Percentiles rank a stretch among this genome's conserved stretches.
phyloP scores from a whole-genome alignment of 1,139 yeast species.

The Kluyveromyces sp. region DNA sequence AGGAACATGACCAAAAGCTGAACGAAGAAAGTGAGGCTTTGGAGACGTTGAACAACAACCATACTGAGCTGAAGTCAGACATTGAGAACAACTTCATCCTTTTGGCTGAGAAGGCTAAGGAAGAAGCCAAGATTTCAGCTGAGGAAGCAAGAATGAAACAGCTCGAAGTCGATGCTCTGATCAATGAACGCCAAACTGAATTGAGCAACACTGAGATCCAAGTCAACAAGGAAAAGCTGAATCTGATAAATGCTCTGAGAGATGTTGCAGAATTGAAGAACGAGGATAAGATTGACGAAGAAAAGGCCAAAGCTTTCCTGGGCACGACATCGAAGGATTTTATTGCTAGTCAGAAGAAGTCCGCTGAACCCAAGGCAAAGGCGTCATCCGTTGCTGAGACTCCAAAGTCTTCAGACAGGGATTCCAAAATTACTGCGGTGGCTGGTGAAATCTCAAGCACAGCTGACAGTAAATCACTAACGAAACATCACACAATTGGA shows the following conservation, averaged over 20 bases:
- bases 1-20: conserved; percentile 21
- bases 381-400: conserved; percentile 1
- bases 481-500: neutral
- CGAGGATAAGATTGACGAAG: conserved; percentile 26
- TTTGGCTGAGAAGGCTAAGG: conserved; percentile 24
- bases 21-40: conserved; percentile 19
- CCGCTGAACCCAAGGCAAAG: conserved; percentile 3
- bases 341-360: conserved; percentile 14
- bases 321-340: conserved; percentile 28
- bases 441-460: neutral
- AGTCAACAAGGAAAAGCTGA: conserved; percentile 24
- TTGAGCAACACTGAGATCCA: conserved; percentile 24
- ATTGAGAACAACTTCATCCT: conserved; percentile 19
- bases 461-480: neutral
- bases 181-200: conserved; percentile 29
- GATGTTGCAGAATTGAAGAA: conserved; percentile 25
- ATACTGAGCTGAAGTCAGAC: conserved; percentile 15
- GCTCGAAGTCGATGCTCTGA: conserved; percentile 27
- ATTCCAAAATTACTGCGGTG: conserved; percentile 3
- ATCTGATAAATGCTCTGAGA: conserved; percentile 23
- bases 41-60: conserved; percentile 16
- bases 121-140: conserved; percentile 26
- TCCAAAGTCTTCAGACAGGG: conserved; percentile 2
- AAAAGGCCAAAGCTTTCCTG: conserved; percentile 23
- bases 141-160: conserved; percentile 29